These are phyloP conservation scores for Fusarium udum DNA, from an alignment of 2,329 filamentous ascomycete genomes.

Conservation along the genomic window DNA sequence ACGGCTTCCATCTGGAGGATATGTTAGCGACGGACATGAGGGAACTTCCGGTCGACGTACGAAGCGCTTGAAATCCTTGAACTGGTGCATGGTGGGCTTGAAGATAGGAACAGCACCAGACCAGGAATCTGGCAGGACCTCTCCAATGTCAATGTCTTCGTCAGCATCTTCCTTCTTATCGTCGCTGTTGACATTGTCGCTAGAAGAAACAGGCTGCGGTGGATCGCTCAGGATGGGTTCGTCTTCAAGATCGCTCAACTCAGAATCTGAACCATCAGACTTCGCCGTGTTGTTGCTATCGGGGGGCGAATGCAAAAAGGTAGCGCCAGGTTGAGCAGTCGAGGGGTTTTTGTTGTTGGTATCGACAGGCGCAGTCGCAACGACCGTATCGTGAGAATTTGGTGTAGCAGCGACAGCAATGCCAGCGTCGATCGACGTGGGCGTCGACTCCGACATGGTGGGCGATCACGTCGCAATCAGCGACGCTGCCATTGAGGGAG, in stretches of 20 bases:
- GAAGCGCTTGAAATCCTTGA: conserved; percentile 91
- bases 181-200: conserved; percentile 46
- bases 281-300: conserved; percentile 70
- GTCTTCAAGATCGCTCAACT: conserved; percentile 72
- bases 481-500: conserved; percentile 49
- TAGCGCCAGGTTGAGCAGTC: conserved; percentile 43
- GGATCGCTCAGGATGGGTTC: conserved; percentile 55
- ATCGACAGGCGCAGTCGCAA: conserved; percentile 40
- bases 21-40: conserved; percentile 39
- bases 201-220: conserved; percentile 37
- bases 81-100: conserved; percentile 94
- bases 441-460: conserved; percentile 55
- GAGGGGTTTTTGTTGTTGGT: conserved; percentile 51
- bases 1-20: conserved; percentile 76
- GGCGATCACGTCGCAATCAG: conserved; percentile 50
- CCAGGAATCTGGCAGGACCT: conserved; percentile 86
- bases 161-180: conserved; percentile 51
- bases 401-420: conserved; percentile 60
- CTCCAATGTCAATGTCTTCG: conserved; percentile 79
- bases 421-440: conserved; percentile 61
- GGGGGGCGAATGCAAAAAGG: conserved; percentile 69
- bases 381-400: conserved; percentile 38
- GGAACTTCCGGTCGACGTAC: conserved; percentile 60
- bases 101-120: conserved; percentile 94
- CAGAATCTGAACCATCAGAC: conserved; percentile 69